A percentile compares a stretch with the other conserved stretches of the same genome.
These are phyloP conservation scores for Draba incana DNA, from an alignment of 345 rosid genomes.

Conservation along the genomic window DNA sequence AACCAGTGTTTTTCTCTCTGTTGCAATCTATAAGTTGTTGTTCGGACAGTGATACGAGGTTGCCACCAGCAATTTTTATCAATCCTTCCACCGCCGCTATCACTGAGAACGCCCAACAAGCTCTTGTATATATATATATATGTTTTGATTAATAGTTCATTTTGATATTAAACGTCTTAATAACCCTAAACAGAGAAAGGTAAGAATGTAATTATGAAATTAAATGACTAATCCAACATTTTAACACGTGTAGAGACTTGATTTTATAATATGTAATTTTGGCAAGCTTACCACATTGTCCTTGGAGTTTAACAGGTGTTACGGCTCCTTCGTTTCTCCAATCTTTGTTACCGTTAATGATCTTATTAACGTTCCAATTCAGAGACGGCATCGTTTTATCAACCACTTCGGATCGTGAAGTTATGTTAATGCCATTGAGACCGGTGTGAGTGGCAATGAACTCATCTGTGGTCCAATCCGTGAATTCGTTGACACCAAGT, in stretches of 20 bases:
- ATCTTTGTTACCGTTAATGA: constrained; percentile 31
- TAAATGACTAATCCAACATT: neutral
- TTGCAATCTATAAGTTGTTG: too few relatives aligned
- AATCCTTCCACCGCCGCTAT: too few relatives aligned
- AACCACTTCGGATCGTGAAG: constrained; percentile 16
- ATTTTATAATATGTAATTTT: neutral
- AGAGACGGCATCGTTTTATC: constrained; percentile 20
- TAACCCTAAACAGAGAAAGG: neutral
- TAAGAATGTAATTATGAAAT: neutral
- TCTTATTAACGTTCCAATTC: constrained; percentile 34
- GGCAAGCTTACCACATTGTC: constrained; percentile 44
- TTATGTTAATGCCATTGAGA: constrained; percentile 19
- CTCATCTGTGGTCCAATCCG: constrained; percentile 59
- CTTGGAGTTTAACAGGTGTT: constrained; percentile 47
- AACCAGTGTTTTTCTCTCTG: too few relatives aligned
- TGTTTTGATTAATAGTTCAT: too few relatives aligned
- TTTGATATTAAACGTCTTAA: neutral
- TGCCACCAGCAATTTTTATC: too few relatives aligned
- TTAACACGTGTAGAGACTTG: neutral
- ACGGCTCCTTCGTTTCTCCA: constrained; percentile 52
- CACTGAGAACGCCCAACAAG: too few relatives aligned
- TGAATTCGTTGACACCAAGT: constrained; percentile 59
- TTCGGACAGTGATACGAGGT: too few relatives aligned
- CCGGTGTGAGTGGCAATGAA: constrained; percentile 51
- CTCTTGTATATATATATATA: too few relatives aligned